These are phyloP conservation scores for Bruguiera parviflora DNA, from an alignment of 345 rosid genomes.

Conservation along the genomic window DNA sequence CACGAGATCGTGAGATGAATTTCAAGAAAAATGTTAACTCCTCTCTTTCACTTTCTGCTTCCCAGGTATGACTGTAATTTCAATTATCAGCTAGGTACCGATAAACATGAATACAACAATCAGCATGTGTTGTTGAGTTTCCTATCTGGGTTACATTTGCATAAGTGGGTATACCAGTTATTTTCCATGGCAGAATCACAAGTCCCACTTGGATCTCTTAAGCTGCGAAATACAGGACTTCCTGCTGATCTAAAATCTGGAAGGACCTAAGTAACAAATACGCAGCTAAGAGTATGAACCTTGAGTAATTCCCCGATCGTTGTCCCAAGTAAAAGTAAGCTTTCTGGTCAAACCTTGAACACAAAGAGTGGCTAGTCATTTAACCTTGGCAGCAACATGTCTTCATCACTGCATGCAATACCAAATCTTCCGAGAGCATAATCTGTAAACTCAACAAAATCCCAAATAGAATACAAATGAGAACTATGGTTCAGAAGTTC, in stretches of 20 bases:
- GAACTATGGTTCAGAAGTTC: slow-evolving; percentile 27
- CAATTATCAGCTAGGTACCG: too few relatives aligned
- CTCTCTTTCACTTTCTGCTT: neutral
- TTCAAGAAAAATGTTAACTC: neutral
- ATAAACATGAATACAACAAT: neutral
- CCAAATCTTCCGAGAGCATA: slow-evolving; percentile 23
- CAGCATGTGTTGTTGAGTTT: neutral
- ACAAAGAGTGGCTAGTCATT: slow-evolving; percentile 3
- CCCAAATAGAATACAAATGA: slow-evolving; percentile 43
- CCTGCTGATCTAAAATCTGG: neutral
- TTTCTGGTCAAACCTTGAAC: neutral
- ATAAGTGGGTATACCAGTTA: neutral
- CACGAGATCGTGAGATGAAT: neutral
- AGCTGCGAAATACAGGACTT: neutral
- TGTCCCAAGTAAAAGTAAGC: neutral
- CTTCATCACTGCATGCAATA: slow-evolving; percentile 14
- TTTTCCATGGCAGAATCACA: neutral
- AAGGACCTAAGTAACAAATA: neutral
- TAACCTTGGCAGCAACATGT: slow-evolving; percentile 9
- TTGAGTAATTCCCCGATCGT: too few relatives aligned
- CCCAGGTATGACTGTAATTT: neutral
- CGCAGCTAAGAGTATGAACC: too few relatives aligned
- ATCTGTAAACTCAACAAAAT: slow-evolving; percentile 55
- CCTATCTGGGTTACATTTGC: neutral
- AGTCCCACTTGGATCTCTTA: neutral